Percentiles rank a stretch among this genome's conserved stretches.
Evolutionary conservation across 164 flowering plant genomes (phyloP).

Genomic region (Vitis cinerea): DNA sequence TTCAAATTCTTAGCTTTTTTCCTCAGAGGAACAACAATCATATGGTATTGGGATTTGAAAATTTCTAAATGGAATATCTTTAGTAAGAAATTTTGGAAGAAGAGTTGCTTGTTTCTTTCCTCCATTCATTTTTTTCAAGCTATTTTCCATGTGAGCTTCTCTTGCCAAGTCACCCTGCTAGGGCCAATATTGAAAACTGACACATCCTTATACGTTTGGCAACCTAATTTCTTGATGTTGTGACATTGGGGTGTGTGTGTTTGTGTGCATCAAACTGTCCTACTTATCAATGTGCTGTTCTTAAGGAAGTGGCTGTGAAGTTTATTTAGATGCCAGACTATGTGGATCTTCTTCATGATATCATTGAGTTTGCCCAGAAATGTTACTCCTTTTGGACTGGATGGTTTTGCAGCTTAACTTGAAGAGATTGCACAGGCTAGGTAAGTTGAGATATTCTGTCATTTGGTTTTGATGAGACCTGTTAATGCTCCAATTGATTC

Average conservation of each 20-base stretch:
- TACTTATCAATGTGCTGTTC: conserved; percentile 1
- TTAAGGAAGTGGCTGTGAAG: conserved; percentile 17
- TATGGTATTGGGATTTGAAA: no score
- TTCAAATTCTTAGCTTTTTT: no score
- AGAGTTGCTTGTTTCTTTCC: no score
- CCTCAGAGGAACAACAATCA: no score
- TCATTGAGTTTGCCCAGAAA: conserved; percentile 17
- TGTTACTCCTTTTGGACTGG: conserved; percentile 19
- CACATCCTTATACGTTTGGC: no score
- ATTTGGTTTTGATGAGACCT: not conserved
- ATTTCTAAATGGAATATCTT: no score
- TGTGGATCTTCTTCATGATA: conserved; percentile 17
- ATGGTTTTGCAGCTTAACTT: conserved; percentile 29
- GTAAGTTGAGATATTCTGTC: conserved; percentile 15
- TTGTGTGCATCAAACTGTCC: not conserved
- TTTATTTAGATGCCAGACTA: conserved; percentile 16
- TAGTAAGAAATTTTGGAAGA: no score
- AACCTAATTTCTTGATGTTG: no score
- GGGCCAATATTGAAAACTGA: no score
- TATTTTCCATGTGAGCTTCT: no score
- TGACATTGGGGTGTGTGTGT: not conserved
- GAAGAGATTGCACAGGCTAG: conserved; percentile 15
- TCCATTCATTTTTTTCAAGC: no score
- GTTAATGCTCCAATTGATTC: not conserved
- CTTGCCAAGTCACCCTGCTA: no score